phyloP scores from a whole-genome alignment of 192 early-diverging fungal genomes.

The Rhizoclosmatium sp. region DNA sequence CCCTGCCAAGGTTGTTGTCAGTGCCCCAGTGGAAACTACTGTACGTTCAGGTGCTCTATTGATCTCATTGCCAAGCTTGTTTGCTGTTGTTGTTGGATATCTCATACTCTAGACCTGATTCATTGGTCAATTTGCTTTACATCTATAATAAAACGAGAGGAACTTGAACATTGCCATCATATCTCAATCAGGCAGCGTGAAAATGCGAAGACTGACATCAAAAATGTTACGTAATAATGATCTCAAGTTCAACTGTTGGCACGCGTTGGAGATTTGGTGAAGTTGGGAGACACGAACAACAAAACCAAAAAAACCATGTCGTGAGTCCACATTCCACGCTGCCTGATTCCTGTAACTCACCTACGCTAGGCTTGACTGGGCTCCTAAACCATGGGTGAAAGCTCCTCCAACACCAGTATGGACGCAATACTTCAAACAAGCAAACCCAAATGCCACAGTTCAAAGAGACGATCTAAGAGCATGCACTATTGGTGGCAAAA shows the following conservation, averaged over 20 bases:
- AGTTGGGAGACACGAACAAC: no score
- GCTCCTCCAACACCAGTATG: background rate
- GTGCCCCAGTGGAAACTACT: background rate
- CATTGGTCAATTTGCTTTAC: no score
- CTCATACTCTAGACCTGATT: no score
- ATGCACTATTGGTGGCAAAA: slow-evolving; percentile 11
- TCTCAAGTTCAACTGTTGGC: no score
- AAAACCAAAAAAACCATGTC: no score
- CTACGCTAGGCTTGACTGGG: background rate
- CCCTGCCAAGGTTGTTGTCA: background rate
- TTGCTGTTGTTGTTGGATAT: background rate
- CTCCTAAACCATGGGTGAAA: background rate
- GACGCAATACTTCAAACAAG: slow-evolving; percentile 10
- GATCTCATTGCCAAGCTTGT: background rate
- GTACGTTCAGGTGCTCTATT: background rate
- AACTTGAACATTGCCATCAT: no score
- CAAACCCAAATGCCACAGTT: background rate
- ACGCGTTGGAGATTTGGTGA: no score
- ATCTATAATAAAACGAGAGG: no score
- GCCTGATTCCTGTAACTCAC: background rate
- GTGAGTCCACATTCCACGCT: no score
- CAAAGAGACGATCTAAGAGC: background rate
- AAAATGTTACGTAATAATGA: no score
- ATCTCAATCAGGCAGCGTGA: no score
- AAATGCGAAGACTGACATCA: no score